A percentile compares a stretch with the other conserved stretches of the same genome.
Conservation (phyloP, 345 rosid species). For the Lumnitzera racemosa region DNA sequence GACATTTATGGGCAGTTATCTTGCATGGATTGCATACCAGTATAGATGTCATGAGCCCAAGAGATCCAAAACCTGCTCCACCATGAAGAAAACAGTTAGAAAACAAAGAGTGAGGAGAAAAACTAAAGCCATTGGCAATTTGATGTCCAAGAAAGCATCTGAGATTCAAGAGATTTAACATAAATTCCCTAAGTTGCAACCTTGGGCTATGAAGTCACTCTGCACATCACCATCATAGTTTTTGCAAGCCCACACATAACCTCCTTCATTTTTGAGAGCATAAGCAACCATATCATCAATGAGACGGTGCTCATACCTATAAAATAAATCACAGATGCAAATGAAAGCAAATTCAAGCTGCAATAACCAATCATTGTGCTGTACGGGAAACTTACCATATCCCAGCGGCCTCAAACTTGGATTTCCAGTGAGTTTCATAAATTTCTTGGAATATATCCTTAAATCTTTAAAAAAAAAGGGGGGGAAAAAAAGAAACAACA, state of each 20-base stretch:
- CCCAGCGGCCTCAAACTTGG: slow-evolving; percentile 90
- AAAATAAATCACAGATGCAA: neutral
- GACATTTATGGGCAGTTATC: too few species aligned
- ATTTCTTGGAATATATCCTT: slow-evolving; percentile 98
- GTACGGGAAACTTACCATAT: slow-evolving; percentile 51
- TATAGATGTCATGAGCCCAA: slow-evolving; percentile 98
- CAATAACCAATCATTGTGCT: neutral
- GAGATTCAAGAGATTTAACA: too few species aligned
- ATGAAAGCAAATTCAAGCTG: neutral
- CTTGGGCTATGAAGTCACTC: slow-evolving; percentile 98
- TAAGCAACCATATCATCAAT: slow-evolving; percentile 99
- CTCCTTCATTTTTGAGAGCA: slow-evolving; percentile 94
- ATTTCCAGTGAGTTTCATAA: slow-evolving; percentile 85
- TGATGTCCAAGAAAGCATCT: too few species aligned
- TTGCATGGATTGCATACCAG: slow-evolving; percentile 36
- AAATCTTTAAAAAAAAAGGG: slow-evolving; percentile 44
- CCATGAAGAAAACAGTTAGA: slow-evolving; percentile 3
- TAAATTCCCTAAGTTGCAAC: slow-evolving; percentile 18
- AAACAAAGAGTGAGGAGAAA: too few species aligned
- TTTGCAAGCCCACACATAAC: slow-evolving; percentile 99
- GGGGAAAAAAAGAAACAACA: neutral
- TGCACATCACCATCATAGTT: slow-evolving; percentile 99
- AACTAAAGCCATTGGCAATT: too few species aligned
- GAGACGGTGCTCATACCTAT: slow-evolving; percentile 98
- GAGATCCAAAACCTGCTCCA: slow-evolving; percentile 82